A percentile compares a stretch with the other conserved stretches of the same genome.
Conservation (phyloP, 257 asterid genomes). For the Fraxinus cuspidata region DNA sequence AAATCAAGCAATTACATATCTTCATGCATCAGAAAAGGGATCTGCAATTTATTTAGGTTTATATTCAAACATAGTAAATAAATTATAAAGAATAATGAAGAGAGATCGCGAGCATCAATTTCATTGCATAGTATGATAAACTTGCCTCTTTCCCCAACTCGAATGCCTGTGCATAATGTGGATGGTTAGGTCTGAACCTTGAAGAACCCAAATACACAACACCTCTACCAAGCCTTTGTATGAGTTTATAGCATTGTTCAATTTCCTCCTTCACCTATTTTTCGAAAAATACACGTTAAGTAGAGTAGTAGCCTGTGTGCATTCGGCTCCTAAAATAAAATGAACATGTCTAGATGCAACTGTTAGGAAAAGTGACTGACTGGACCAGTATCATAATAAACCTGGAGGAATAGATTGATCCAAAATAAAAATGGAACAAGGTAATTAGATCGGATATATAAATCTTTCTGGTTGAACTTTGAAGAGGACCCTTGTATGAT, state of each 20-base stretch:
- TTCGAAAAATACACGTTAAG: constrained; percentile 7
- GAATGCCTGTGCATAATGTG: constrained; percentile 59
- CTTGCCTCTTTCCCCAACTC: constrained; percentile 70
- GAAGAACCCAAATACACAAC: constrained; percentile 94
- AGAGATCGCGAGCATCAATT: background rate
- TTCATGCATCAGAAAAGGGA: background rate
- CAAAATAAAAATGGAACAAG: background rate
- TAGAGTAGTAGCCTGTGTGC: background rate
- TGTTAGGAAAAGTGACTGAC: background rate
- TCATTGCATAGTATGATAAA: background rate
- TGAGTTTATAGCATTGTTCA: constrained; percentile 74
- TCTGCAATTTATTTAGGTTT: too few species aligned
- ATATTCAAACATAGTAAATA: background rate
- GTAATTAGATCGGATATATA: background rate
- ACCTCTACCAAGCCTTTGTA: constrained; percentile 80
- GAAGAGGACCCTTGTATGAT: background rate
- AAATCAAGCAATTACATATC: constrained; percentile 14
- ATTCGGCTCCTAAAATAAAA: background rate
- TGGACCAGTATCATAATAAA: background rate
- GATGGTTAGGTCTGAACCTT: constrained; percentile 73
- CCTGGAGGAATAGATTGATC: background rate
- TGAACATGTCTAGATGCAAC: background rate
- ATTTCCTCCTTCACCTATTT: constrained; percentile 87
- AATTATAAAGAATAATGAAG: background rate
- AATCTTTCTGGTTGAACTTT: background rate